Conservation (phyloP, 192 early-diverging fungal genomes). For the Umbelopsis sp. region DNA sequence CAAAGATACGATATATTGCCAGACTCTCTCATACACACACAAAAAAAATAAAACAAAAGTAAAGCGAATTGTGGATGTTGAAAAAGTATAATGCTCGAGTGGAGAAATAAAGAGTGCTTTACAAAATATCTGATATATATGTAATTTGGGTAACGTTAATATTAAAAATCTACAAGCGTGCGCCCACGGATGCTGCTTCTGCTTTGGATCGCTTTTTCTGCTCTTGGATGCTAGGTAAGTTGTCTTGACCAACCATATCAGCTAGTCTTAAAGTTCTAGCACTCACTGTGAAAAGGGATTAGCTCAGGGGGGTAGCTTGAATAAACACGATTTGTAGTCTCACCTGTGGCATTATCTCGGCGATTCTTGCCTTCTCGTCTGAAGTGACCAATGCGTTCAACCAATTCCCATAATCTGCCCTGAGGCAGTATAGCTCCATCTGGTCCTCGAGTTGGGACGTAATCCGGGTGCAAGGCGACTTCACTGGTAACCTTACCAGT, state of each 20-base stretch:
- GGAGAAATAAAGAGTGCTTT: no score
- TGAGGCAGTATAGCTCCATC: conserved; percentile 51
- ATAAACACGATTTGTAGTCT: neutral
- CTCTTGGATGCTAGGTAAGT: conserved; percentile 19
- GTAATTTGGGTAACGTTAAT: no score
- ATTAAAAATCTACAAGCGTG: conserved; percentile 20
- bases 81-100: no score
- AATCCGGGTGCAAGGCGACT: conserved; percentile 49
- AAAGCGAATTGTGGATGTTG: no score
- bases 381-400: conserved; percentile 78
- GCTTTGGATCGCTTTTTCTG: conserved; percentile 17
- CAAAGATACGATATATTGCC: no score
- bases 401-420: conserved; percentile 76
- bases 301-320: neutral
- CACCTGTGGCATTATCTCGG: conserved; percentile 78
- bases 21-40: no score
- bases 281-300: conserved; percentile 43
- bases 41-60: no score
- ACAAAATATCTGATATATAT: no score
- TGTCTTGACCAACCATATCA: conserved; percentile 53
- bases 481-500: conserved; percentile 47
- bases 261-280: conserved; percentile 57
- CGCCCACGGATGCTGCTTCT: conserved; percentile 10
- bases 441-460: conserved; percentile 46
- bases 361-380: conserved; percentile 86